Conservation (phyloP, 148 eudicot species). For the Cornus controversa region DNA sequence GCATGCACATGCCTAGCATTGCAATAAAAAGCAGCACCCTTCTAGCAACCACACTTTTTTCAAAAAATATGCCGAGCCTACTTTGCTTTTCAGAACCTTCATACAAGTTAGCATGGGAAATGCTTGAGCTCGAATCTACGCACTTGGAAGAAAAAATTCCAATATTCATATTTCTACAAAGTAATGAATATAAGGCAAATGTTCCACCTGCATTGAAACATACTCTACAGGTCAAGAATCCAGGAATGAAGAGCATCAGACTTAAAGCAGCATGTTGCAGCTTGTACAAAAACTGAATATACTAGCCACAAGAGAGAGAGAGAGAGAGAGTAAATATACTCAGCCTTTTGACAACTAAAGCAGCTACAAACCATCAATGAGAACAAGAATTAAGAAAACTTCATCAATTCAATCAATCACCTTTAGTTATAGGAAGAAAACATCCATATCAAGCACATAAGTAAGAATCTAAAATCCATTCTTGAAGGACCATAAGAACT, state of each 20-base stretch:
- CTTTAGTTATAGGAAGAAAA: neutral
- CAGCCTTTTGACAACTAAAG: too few relatives aligned
- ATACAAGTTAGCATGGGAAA: conserved; percentile 17
- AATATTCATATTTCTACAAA: conserved; percentile 58
- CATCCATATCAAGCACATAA: neutral
- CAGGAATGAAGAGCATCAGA: neutral
- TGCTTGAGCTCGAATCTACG: conserved; percentile 16
- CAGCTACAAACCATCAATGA: too few relatives aligned
- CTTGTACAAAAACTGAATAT: neutral
- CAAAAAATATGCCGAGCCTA: conserved; percentile 46
- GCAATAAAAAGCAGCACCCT: conserved; percentile 62
- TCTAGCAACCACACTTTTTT: conserved; percentile 54
- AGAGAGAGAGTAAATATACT: too few relatives aligned
- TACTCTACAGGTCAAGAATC: conserved; percentile 4
- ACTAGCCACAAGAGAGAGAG: neutral
- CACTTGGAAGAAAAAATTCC: conserved; percentile 45
- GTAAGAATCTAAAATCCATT: neutral
- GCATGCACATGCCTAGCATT: conserved; percentile 76
- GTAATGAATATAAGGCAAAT: conserved; percentile 64
- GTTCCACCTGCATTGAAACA: conserved; percentile 58
- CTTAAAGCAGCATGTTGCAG: neutral
- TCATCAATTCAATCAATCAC: too few relatives aligned
- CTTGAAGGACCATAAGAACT: neutral
- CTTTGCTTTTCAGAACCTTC: conserved; percentile 30
- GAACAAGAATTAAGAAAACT: too few relatives aligned